Conservation (phyloP, 2,329 filamentous ascomycete genomes). For the Paraphaeosphaeria sporulosa region DNA sequence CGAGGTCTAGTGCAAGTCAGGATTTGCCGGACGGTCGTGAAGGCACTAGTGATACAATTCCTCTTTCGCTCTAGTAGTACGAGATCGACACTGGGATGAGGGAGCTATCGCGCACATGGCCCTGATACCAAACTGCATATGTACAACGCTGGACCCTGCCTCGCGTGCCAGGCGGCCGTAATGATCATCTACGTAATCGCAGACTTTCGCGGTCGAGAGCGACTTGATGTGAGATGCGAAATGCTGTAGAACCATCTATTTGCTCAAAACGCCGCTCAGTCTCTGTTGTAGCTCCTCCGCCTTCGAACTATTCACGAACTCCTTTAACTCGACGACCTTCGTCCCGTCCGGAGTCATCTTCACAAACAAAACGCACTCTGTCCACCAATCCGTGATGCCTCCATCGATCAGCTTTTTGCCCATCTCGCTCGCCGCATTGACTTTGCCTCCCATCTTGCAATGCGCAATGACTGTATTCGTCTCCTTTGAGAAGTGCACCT, state of each 20-base stretch:
- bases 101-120: background rate
- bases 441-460: slow-evolving; percentile 36
- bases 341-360: slow-evolving; percentile 32
- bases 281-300: slow-evolving; percentile 46
- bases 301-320: slow-evolving; percentile 55
- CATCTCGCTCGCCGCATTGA: slow-evolving; percentile 27
- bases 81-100: slow-evolving; percentile 1
- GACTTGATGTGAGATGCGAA: background rate
- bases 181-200: background rate
- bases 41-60: slow-evolving; percentile 19
- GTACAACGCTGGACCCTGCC: background rate
- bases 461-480: slow-evolving; percentile 49
- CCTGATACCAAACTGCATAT: background rate
- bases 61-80: slow-evolving; percentile 6
- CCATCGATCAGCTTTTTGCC: slow-evolving; percentile 26
- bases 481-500: slow-evolving; percentile 35
- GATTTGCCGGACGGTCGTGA: background rate
- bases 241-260: slow-evolving; percentile 3
- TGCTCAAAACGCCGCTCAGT: slow-evolving; percentile 46
- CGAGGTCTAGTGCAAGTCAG: background rate
- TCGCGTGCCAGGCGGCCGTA: background rate
- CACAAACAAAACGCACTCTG: slow-evolving; percentile 35
- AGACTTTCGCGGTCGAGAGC: background rate
- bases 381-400: slow-evolving; percentile 35
- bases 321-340: slow-evolving; percentile 34